A percentile compares a stretch with the other conserved stretches of the same genome.
Conservation (phyloP, 768 basidiomycete genomes). For the Pseudohyphozyma bogoriensis region DNA sequence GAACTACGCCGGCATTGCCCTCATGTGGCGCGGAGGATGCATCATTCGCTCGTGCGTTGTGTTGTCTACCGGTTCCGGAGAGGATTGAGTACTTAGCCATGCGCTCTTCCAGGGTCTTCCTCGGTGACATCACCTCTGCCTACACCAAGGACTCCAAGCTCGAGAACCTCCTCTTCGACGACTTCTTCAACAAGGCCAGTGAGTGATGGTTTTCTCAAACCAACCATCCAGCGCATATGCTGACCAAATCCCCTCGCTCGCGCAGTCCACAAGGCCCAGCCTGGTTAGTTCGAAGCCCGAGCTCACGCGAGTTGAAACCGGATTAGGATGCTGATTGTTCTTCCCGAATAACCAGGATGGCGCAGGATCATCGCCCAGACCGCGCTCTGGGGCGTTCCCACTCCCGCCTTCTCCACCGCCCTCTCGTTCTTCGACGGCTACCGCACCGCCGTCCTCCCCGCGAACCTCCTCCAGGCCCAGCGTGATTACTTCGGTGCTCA, state of each 20-base stretch:
- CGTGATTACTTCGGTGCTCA: slow-evolving; percentile 87
- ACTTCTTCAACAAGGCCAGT: slow-evolving; percentile 90
- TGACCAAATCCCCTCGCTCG: slow-evolving; percentile 35
- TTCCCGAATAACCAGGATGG: slow-evolving; percentile 55
- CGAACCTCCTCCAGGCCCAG: slow-evolving; percentile 90
- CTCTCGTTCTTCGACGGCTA: slow-evolving; percentile 99
- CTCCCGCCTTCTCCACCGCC: slow-evolving; percentile 95
- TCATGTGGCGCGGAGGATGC: slow-evolving; percentile 99
- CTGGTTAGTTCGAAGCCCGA: slow-evolving; percentile 37
- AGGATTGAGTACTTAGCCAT: slow-evolving; percentile 10
- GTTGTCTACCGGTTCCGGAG: neutral
- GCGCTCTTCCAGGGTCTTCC: slow-evolving; percentile 61
- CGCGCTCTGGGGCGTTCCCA: slow-evolving; percentile 93
- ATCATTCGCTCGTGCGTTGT: slow-evolving; percentile 71
- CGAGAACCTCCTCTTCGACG: slow-evolving; percentile 87
- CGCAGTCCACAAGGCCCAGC: slow-evolving; percentile 86
- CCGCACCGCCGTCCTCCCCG: slow-evolving; percentile 85
- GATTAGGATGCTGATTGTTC: neutral
- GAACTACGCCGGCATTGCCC: slow-evolving; percentile 95
- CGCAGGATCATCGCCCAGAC: slow-evolving; percentile 92
- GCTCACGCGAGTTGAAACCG: neutral
- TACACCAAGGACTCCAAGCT: slow-evolving; percentile 74
- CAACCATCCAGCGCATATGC: neutral
- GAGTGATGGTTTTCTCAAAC: slow-evolving; percentile 14
- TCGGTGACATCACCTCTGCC: slow-evolving; percentile 81